Percentiles rank a stretch among this genome's conserved stretches.
These are phyloP conservation scores for Mimosa pudica DNA, from an alignment of 306 rosid genomes.

Conservation along the genomic window DNA sequence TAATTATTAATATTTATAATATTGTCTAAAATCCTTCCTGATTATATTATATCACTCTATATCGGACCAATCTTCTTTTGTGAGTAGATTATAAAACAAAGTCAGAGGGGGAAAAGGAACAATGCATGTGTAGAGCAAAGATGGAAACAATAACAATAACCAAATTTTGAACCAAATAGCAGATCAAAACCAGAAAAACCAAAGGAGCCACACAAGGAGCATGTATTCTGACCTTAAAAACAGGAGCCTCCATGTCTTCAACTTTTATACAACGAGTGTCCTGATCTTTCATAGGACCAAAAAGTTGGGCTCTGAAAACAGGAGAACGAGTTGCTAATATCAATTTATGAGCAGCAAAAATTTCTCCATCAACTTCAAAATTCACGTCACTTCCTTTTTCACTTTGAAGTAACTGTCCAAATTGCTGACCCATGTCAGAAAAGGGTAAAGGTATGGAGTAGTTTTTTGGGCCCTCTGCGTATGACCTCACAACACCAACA, in stretches of 20 bases:
- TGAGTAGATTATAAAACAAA: neutral
- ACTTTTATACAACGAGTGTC: conserved; percentile 63
- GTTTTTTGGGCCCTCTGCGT: conserved; percentile 68
- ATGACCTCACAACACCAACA: conserved; percentile 81
- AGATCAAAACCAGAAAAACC: conserved; percentile 17
- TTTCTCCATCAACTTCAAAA: conserved; percentile 74
- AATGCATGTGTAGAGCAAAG: neutral
- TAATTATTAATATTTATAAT: neutral
- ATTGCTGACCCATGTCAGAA: conserved; percentile 67
- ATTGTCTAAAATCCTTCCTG: neutral
- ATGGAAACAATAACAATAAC: conserved; percentile 4
- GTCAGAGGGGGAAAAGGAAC: neutral
- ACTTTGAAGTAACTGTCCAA: conserved; percentile 69
- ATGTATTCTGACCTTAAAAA: conserved; percentile 63
- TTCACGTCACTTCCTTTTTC: conserved; percentile 74
- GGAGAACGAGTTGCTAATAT: conserved; percentile 88
- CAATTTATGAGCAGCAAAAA: conserved; percentile 72
- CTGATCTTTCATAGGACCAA: conserved; percentile 91
- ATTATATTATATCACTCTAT: neutral
- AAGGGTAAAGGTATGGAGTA: conserved; percentile 66
- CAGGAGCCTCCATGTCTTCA: conserved; percentile 85
- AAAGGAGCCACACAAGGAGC: conserved; percentile 9
- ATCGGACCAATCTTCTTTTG: neutral
- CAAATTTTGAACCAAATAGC: neutral
- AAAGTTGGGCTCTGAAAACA: conserved; percentile 83